Evolutionary conservation across 371 early-diverging fungal species (phyloP).

Genomic region (Nematocida minor): DNA sequence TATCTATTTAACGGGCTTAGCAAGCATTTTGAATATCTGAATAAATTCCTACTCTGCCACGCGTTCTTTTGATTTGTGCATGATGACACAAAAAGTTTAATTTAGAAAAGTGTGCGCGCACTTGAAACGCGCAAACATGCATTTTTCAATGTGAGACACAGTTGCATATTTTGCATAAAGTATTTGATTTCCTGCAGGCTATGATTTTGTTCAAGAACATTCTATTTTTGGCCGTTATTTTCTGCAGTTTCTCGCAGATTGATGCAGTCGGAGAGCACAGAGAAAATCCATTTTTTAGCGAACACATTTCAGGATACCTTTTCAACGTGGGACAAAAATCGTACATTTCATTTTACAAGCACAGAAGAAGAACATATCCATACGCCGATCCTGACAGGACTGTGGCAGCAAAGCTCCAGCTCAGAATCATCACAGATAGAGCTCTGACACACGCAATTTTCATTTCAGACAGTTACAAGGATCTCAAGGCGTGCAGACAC

Average conservation of each 20-base stretch:
- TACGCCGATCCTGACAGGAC: not conserved
- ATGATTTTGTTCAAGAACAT: not conserved
- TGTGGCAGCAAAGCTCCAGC: not conserved
- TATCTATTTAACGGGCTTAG: too few species aligned
- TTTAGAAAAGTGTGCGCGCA: too few species aligned
- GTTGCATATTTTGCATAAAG: conserved; percentile 4
- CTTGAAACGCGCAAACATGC: not conserved
- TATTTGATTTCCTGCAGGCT: not conserved
- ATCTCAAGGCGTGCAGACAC: not conserved
- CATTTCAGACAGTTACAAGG: not conserved
- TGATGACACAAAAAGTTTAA: too few species aligned
- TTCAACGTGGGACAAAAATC: conserved; percentile 16
- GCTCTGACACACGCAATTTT: not conserved
- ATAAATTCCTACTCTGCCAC: too few species aligned
- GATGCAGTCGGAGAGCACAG: not conserved
- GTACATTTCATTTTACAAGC: not conserved
- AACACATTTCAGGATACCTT: conserved; percentile 3
- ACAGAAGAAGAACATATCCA: not conserved
- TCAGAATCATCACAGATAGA: conserved; percentile 24
- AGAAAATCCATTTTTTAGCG: not conserved
- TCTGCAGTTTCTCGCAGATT: not conserved
- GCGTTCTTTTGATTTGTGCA: too few species aligned
- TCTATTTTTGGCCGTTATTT: not conserved
- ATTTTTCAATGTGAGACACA: not conserved
- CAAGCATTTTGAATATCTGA: too few species aligned